These are phyloP conservation scores for Scheffersomyces cryptocercus DNA, from an alignment of 1,139 yeast genomes.

Conservation along the genomic window DNA sequence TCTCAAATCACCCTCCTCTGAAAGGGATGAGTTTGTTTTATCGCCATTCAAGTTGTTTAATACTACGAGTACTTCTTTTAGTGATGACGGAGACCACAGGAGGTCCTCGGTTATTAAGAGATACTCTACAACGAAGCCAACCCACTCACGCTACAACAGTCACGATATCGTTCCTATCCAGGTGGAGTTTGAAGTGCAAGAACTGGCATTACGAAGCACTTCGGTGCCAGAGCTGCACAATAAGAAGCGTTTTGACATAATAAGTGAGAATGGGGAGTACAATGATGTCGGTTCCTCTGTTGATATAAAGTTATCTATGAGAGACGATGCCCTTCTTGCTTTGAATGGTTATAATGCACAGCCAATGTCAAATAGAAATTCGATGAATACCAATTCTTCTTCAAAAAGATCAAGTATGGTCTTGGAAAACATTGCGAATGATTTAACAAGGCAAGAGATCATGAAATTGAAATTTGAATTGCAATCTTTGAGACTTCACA, in stretches of 20 bases:
- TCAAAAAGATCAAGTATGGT: conserved; percentile 42
- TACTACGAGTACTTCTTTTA: conserved; percentile 18
- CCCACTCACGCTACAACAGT: conserved; percentile 44
- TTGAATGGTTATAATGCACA: conserved; percentile 20
- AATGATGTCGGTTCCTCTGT: neutral
- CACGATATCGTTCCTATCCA: conserved; percentile 48
- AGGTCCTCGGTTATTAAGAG: conserved; percentile 17
- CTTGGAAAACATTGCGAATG: conserved; percentile 33
- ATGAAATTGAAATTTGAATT: conserved; percentile 55
- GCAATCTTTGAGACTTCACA: conserved; percentile 54
- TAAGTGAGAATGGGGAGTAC: conserved; percentile 10
- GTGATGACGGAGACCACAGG: conserved; percentile 13
- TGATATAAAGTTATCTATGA: conserved; percentile 10
- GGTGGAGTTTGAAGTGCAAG: conserved; percentile 42
- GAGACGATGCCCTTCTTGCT: conserved; percentile 27
- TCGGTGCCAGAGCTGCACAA: conserved; percentile 30
- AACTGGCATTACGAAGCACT: conserved; percentile 22
- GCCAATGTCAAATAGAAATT: conserved; percentile 22
- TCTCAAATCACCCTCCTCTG: conserved; percentile 16
- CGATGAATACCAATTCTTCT: conserved; percentile 22
- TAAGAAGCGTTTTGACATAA: conserved; percentile 10
- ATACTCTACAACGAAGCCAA: conserved; percentile 32
- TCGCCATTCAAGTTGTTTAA: conserved; percentile 44
- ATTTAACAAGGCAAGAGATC: conserved; percentile 50
- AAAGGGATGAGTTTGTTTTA: conserved; percentile 38